Conservation (phyloP, 208 protist genomes). For the Kentomonas sorsogonicus region DNA sequence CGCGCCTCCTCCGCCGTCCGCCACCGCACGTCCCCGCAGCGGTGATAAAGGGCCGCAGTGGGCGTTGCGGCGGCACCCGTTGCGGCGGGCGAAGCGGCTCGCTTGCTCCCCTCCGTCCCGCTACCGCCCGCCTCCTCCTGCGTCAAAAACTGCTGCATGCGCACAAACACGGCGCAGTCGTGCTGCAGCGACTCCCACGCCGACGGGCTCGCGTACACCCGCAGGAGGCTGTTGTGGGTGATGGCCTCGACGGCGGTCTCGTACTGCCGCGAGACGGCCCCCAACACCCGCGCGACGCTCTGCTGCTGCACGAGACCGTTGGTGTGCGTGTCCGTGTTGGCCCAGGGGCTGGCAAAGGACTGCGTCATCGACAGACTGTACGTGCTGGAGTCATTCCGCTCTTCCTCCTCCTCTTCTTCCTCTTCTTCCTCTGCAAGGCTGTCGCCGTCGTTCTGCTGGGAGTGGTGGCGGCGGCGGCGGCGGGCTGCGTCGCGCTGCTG, state of each 20-base stretch:
- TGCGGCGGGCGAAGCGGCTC: background rate
- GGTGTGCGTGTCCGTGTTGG: slow-evolving; percentile 8
- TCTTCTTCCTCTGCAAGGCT: slow-evolving; percentile 15
- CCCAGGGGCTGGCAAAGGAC: slow-evolving; percentile 3
- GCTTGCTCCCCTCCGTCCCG: background rate
- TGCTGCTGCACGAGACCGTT: slow-evolving; percentile 35
- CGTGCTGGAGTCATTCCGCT: slow-evolving; percentile 2
- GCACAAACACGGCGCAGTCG: slow-evolving; percentile 41
- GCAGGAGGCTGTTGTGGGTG: slow-evolving; percentile 44
- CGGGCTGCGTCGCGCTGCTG: background rate
- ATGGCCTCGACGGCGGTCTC: slow-evolving; percentile 47
- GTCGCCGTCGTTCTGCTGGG: slow-evolving; percentile 8
- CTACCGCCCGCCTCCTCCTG: slow-evolving; percentile 2
- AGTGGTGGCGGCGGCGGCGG: background rate
- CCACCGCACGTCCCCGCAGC: slow-evolving; percentile 33
- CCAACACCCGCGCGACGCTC: slow-evolving; percentile 46
- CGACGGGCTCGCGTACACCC: slow-evolving; percentile 23
- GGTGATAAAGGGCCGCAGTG: slow-evolving; percentile 4
- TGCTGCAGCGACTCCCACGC: slow-evolving; percentile 35
- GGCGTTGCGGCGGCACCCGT: background rate
- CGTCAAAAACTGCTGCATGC: slow-evolving; percentile 47
- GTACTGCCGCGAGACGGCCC: slow-evolving; percentile 47
- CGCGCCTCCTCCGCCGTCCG: slow-evolving; percentile 37
- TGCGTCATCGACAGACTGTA: no score
- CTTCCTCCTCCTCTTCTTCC: slow-evolving; percentile 16